phyloP scores from a whole-genome alignment of 2,329 filamentous ascomycete species.

The Fusarium robinianum region DNA sequence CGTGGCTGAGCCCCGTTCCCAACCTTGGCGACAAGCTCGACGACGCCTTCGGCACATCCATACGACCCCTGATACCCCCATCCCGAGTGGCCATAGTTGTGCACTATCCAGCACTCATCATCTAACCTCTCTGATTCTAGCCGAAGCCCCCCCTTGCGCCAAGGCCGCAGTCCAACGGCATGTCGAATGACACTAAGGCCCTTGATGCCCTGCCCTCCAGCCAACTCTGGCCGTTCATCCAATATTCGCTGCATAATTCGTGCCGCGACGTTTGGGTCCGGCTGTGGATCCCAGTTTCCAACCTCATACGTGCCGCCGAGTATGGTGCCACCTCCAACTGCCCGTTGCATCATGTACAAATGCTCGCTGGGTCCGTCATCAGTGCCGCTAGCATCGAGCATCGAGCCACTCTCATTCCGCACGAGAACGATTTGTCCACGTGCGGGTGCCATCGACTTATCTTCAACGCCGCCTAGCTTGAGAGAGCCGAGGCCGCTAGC shows the following conservation, averaged over 20 bases:
- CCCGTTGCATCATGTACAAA: conserved; percentile 80
- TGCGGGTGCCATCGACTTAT: conserved; percentile 70
- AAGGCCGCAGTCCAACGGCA: conserved; percentile 77
- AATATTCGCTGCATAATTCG: conserved; percentile 80
- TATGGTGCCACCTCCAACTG: conserved; percentile 75
- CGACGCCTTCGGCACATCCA: too few species aligned
- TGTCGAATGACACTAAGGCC: conserved; percentile 76
- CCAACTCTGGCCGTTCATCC: conserved; percentile 66
- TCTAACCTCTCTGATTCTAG: conserved; percentile 64
- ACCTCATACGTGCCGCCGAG: conserved; percentile 82
- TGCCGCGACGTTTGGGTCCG: conserved; percentile 74
- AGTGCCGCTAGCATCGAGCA: conserved; percentile 71
- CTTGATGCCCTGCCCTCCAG: conserved; percentile 68
- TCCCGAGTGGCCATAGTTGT: conserved; percentile 85
- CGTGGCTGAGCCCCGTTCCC: too few species aligned
- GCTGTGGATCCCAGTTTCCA: conserved; percentile 75
- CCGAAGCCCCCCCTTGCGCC: conserved; percentile 71
- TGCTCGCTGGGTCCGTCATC: conserved; percentile 74
- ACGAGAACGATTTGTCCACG: conserved; percentile 85
- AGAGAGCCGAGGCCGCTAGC: conserved; percentile 77
- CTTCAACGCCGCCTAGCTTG: conserved; percentile 78
- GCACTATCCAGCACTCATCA: conserved; percentile 66
- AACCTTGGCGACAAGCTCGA: too few species aligned
- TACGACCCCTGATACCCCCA: too few species aligned
- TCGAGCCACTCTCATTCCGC: conserved; percentile 71